Conservation (phyloP, 768 basidiomycete species). For the Tulasnella sp. region DNA sequence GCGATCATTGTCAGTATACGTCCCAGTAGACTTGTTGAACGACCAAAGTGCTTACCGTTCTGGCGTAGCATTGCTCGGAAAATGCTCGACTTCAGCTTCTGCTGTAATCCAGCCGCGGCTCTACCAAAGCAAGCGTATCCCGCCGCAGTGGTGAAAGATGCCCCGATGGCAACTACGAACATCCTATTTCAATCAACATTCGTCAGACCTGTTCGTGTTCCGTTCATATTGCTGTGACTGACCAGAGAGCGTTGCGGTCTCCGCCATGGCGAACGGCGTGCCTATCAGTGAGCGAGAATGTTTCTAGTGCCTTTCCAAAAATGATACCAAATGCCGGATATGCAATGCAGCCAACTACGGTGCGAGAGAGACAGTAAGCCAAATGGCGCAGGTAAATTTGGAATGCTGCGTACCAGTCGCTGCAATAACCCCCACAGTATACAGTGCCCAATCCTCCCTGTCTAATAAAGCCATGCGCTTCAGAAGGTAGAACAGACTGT, state of each 20-base stretch:
- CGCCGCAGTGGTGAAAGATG: slow-evolving; percentile 60
- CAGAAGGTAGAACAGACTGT: slow-evolving; percentile 64
- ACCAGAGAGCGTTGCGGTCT: slow-evolving; percentile 62
- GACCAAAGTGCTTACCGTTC: slow-evolving; percentile 65
- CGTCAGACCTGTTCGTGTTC: background rate
- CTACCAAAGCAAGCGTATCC: slow-evolving; percentile 74
- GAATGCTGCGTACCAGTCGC: slow-evolving; percentile 47
- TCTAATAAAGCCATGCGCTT: slow-evolving; percentile 69
- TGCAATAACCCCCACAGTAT: slow-evolving; percentile 60
- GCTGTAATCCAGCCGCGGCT: slow-evolving; percentile 70
- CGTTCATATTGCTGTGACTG: background rate
- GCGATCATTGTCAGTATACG: background rate
- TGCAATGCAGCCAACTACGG: slow-evolving; percentile 59
- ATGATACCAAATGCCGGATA: slow-evolving; percentile 76
- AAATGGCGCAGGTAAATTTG: slow-evolving; percentile 40
- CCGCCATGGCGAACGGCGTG: slow-evolving; percentile 56
- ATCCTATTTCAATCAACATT: slow-evolving; percentile 52
- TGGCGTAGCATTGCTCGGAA: slow-evolving; percentile 86
- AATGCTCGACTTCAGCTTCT: slow-evolving; percentile 66
- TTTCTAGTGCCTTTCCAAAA: slow-evolving; percentile 49
- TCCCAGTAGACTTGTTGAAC: slow-evolving; percentile 35
- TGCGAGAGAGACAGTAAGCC: background rate
- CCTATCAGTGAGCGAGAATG: slow-evolving; percentile 41
- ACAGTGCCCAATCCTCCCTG: slow-evolving; percentile 60
- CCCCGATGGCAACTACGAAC: slow-evolving; percentile 76